Evolutionary conservation across 352 stramenopile genomes (phyloP).

Genomic region (Phytophthora sp.): DNA sequence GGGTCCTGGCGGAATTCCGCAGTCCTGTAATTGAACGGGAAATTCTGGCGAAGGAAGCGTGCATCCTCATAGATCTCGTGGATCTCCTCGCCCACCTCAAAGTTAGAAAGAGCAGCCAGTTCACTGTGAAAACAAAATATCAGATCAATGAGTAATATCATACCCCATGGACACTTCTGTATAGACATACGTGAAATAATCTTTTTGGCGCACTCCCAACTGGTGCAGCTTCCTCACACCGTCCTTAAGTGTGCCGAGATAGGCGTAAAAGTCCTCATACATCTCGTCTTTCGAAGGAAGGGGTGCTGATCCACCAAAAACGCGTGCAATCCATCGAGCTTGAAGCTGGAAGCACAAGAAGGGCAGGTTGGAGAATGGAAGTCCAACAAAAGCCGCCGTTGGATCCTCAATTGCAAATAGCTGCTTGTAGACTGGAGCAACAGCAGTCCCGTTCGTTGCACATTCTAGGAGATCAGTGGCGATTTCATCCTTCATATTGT

Average conservation of each 20-base stretch:
- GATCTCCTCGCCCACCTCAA: slow-evolving; percentile 48
- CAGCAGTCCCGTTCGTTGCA: slow-evolving; percentile 34
- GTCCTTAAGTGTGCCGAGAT: slow-evolving; percentile 46
- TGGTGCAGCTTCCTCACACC: slow-evolving; percentile 72
- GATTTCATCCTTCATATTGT: slow-evolving; percentile 27
- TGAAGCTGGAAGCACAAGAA: slow-evolving; percentile 86
- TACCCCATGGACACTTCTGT: neutral
- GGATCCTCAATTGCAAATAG: slow-evolving; percentile 81
- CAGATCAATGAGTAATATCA: neutral
- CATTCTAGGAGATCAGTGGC: slow-evolving; percentile 39
- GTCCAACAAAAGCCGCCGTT: slow-evolving; percentile 70
- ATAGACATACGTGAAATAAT: slow-evolving; percentile 55
- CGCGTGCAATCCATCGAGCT: slow-evolving; percentile 63
- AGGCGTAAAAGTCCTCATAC: slow-evolving; percentile 65
- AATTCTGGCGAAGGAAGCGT: slow-evolving; percentile 55
- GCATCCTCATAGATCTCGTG: slow-evolving; percentile 78
- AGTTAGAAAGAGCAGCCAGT: slow-evolving; percentile 39
- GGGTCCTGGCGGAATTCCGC: slow-evolving; percentile 62
- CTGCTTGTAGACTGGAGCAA: slow-evolving; percentile 81
- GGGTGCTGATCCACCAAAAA: slow-evolving; percentile 46
- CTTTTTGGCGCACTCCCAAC: slow-evolving; percentile 52
- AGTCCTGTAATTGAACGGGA: slow-evolving; percentile 67
- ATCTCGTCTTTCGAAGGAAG: slow-evolving; percentile 74
- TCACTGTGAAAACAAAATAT: slow-evolving; percentile 30
- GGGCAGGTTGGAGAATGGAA: slow-evolving; percentile 81